Base-by-base conservation (phyloP, 768 basidiomycete genomes). In the Macrolepiota dolichaula region DNA sequence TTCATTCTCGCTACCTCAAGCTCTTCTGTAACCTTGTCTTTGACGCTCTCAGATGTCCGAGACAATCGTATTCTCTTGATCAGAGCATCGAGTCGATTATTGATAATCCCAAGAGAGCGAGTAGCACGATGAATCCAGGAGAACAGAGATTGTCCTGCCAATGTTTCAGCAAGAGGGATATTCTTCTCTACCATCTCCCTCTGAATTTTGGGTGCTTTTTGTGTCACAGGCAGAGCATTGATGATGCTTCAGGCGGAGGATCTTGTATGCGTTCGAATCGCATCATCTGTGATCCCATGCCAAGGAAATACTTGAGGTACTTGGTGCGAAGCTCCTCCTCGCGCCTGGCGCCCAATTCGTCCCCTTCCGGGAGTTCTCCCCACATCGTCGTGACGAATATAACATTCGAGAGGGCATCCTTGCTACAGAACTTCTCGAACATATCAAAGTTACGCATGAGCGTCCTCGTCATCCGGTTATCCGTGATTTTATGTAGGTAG, bases 371-470 rank as follows among this genome's bases (percentile, higher is more conserved):
- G 46, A 63, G 47, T 46, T 63, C 35, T n/a, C 60, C 62, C 62
- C 58, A 63, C 2, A 54, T 57, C 15, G 62, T 63, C 19, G 62
- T 63, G 42, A 63, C 46, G 36, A 63, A 40, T 7, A 56, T 59
- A 17, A 59, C 62, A 51, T 63, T 59, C 2, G 52, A 22, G 25
- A 63, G 50, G 2, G 57, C 57, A 15, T 53, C 42, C 7, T 49
- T 49, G 17, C 62, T 58, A n/a, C 58, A 59, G 22, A 63, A 38
- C 47, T 59, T 63, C 25, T 52, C 49, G 53, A 63, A 60, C 17
- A 63, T 51, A 53, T 29, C 51, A 15, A 63, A 38, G 36, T 63
- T 63, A 9, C 62, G 51, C 29, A 57, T 29, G 7, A 24, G 15
- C 2, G 62, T 29, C 22, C 55, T 53, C 12, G 58, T 53, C 1